Base-by-base conservation (phyloP, 257 asterid species). In the Catharanthus roseus region DNA sequence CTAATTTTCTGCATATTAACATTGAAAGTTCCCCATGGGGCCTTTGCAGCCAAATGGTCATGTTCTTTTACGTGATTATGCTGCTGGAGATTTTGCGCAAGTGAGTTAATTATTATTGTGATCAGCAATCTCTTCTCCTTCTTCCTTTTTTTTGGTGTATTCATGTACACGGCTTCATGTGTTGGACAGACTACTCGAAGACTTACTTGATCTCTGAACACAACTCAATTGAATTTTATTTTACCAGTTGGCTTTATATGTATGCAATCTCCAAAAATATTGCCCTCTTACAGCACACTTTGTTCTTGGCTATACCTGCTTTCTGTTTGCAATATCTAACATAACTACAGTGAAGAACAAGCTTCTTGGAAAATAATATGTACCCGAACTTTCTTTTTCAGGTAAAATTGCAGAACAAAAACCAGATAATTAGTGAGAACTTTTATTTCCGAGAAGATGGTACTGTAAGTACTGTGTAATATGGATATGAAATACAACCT, bases 31-130 rank as follows among this genome's bases (percentile, higher is more conserved):
- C 73, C 64, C 56, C 74, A 23, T 65, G 60, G 67, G 33, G 28
- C 51, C 72, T 63, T 42, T 78, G 80, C 93, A 91, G 96, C 90
- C 92, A 80, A 83, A 86, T 70, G 95, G 96, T 75, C 85, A 83
- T 72, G 68, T 89, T 85, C 90, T 89, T 75, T 73, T 88, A 65
- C 84, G 92, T 69, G 96, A 92, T 80, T 92, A 89, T 50, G 96
- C 96, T 18, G 55, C 81, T 53, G 98, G 95, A 77, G 98, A 88
- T 78, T 81, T 81, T 64, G 88, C 96, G 28, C 96, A 91, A 81
- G 97, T 91, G 64, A 78, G 85, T 67, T 66, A 60, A 24, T 41
- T 24, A 38, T 50, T 73, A 9, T 38, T 38, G 47, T 38, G 13
- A 50, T 16, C 33, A 12, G 39, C 31, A 54, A 65, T 19, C 5